Evolutionary conservation across 345 rosid genomes (phyloP), one percentile per base, ranked within the genome.

Genomic region (Anacardium occidentale): DNA sequence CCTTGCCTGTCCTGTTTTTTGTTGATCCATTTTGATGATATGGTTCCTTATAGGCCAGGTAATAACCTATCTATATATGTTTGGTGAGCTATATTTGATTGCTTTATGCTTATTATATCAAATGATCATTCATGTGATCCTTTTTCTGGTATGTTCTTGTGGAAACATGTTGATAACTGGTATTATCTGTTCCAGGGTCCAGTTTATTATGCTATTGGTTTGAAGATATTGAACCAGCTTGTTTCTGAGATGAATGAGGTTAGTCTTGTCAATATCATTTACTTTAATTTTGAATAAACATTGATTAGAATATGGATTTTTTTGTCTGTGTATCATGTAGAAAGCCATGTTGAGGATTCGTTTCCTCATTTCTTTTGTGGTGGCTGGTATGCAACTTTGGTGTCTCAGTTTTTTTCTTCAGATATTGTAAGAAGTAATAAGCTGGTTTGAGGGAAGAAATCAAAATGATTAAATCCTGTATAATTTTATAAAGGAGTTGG

Each of bases 221-320:
- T 80, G 75, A 80, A 74, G 78, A 80, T 80, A 64, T 64, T 80
- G 44, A 80, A 76, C 66, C 83, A 80, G 59, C 75, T 80, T 11
- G 83, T 80, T 2, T 70, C 83, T 60, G 83, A 80, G 77, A 80
- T 80, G 78, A 80, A 80, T 73, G 77, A 73, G 83, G 83, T 76
- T 42, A 22, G 73, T 66, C 22, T 51, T 17, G 45, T 34, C 26
- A 58, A 58, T 58, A 4, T 58, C 8, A 24, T 58, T 25, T 24
- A 24, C 37, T 58, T 25, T 11, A 25, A 20, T 54, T 58, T 6
- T 7, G 13, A 58, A 26, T 24, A 24, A 58, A 3, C 6, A 24
- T 58, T 24, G 0, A 11, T 15, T 58, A 7, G n/a, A 58, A 13
- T 25, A 1, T 9, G 18, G 15, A 58, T 15, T 24, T 5, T 10